Evolutionary conservation across 441 rosid genomes (phyloP).

Genomic region (Erodium chrysanthum): DNA sequence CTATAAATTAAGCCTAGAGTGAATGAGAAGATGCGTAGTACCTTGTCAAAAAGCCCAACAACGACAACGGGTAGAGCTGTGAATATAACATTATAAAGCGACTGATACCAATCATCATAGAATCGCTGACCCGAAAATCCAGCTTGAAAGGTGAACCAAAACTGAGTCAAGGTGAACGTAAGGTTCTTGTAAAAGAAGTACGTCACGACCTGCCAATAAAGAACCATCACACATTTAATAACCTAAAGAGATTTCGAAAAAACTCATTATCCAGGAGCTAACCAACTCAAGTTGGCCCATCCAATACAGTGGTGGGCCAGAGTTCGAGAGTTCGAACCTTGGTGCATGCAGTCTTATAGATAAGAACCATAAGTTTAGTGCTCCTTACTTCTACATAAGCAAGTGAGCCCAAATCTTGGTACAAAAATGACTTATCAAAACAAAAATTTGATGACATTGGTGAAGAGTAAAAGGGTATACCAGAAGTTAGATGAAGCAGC

Average conservation of each 20-base stretch:
- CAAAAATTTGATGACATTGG: too few species aligned
- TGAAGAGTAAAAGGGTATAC: constrained; percentile 26
- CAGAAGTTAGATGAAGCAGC: constrained; percentile 66
- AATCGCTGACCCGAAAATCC: constrained; percentile 99
- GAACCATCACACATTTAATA: too few species aligned
- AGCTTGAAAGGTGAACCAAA: constrained; percentile 97
- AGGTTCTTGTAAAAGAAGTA: constrained; percentile 99
- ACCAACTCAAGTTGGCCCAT: constrained; percentile 14
- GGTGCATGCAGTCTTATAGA: too few species aligned
- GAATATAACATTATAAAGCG: constrained; percentile 80
- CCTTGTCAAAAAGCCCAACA: constrained; percentile 97
- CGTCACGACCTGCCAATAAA: too few species aligned
- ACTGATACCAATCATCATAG: constrained; percentile 99
- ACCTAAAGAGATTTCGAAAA: too few species aligned
- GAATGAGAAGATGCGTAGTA: constrained; percentile 23
- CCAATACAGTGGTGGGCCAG: too few species aligned
- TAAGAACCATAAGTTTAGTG: too few species aligned
- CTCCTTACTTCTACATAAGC: too few species aligned
- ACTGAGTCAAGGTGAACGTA: constrained; percentile 91
- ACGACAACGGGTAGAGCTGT: constrained; percentile 94
- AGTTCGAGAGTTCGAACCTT: too few species aligned
- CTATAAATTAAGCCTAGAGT: too few species aligned
- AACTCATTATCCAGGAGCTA: constrained; percentile 8
- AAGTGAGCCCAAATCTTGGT: too few species aligned
- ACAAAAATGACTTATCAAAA: too few species aligned